Base-by-base conservation (phyloP, 352 stramenopile genomes). In the Lagenidium giganteum region DNA sequence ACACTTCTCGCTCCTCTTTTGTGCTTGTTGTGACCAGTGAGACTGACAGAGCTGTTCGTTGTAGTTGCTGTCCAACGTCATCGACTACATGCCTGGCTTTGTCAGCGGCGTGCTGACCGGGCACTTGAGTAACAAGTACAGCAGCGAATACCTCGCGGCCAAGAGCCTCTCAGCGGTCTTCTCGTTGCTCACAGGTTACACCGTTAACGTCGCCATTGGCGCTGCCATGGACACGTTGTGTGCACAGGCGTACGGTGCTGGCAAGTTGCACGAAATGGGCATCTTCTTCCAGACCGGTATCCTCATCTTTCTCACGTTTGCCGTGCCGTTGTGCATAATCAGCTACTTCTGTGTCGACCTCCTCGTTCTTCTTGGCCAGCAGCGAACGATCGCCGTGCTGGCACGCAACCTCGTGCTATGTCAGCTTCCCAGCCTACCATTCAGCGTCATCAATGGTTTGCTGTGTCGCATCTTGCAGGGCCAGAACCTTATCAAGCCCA, bases 151-250 rank as follows among this genome's bases (percentile, higher is more conserved):
- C 59, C 82, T 95, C 47, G 83, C 84, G 38, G 83, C 81, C 17
- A 64, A 70, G 11, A 77, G 67, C 16, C 54, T 95, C 16, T 74
- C 71, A 8, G 58, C 76, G 23, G 87, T 91, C 54, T 94, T 93
- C 49, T 66, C 83, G 38, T 90, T 94, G 66, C 52, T 96, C 46
- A 87, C 78, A 8, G 84, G 70, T 23, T 82, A 86, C 54, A 88
- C 83, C 7, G 62, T 90, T 13, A 88, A 83, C 35, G 74, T 92
- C 18, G 80, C 78, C 20, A 82, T 96, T 38, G 74, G 81, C 27
- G 85, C 79, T 17, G 86, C 86, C 23, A 93, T 96, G 79, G 83
- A 96, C 52, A 96, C 86, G 31, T 66, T 96, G 8, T 95, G 83
- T 28, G 67, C 78, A 9, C 74, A 93, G 32, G 80, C 84, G 18